phyloP scores from a whole-genome alignment of 768 basidiomycete species.

The Coprinopsis strossmayeri region DNA sequence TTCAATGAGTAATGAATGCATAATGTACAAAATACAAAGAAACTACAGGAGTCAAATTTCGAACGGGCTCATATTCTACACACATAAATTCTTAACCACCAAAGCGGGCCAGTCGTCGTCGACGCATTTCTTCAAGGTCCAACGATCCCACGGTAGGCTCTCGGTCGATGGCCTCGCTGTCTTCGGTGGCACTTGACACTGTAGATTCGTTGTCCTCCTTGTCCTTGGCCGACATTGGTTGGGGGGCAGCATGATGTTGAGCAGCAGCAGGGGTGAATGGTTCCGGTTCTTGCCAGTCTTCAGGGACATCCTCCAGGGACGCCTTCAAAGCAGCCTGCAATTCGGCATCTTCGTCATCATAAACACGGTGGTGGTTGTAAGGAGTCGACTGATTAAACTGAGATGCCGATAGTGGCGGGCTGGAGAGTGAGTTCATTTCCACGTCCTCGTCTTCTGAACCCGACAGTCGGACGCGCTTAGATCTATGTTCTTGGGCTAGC shows the following conservation, averaged over 20 bases:
- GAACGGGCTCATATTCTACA: background rate
- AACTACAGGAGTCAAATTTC: background rate
- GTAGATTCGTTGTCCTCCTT: slow-evolving; percentile 31
- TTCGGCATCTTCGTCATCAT: slow-evolving; percentile 85
- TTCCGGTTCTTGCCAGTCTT: slow-evolving; percentile 38
- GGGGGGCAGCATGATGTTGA: slow-evolving; percentile 2
- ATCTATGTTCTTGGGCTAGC: slow-evolving; percentile 23
- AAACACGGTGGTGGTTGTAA: slow-evolving; percentile 34
- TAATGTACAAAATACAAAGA: slow-evolving; percentile 3
- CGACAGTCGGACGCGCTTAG: background rate
- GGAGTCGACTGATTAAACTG: background rate
- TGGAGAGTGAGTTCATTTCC: slow-evolving; percentile 14
- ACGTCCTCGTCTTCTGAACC: slow-evolving; percentile 19
- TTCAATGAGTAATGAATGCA: too few species aligned
- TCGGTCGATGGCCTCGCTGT: slow-evolving; percentile 12
- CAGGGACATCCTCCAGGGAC: slow-evolving; percentile 62
- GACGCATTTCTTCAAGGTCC: slow-evolving; percentile 61
- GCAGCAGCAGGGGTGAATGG: slow-evolving; percentile 7
- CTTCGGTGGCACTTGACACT: slow-evolving; percentile 27
- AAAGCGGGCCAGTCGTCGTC: slow-evolving; percentile 58
- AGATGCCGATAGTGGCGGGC: background rate
- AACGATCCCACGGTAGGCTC: slow-evolving; percentile 28
- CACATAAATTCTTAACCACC: slow-evolving; percentile 29
- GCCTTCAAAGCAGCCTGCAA: slow-evolving; percentile 85
- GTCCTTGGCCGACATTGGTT: slow-evolving; percentile 11